Percentiles rank a stretch among this genome's conserved stretches.
Conservation (phyloP, 2,329 filamentous ascomycete genomes). For the Mycosphaerella sp. region DNA sequence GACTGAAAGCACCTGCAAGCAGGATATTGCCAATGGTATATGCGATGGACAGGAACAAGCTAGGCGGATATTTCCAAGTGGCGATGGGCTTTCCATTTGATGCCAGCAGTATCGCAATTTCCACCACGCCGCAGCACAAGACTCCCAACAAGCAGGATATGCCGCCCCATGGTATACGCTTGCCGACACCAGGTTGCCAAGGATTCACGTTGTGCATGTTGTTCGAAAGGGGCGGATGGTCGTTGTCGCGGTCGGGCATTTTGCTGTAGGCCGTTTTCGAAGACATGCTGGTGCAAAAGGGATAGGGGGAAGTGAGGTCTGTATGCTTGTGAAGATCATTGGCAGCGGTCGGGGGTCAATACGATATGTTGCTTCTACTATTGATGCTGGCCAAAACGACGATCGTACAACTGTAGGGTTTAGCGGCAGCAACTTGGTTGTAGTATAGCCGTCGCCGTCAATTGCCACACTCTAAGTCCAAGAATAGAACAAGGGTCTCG, state of each 20-base stretch:
- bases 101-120: conserved; percentile 11
- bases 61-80: conserved; percentile 18
- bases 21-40: conserved; percentile 17
- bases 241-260: conserved; percentile 1
- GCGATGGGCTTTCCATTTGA: conserved; percentile 13
- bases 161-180: conserved; percentile 15
- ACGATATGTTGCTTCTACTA: not conserved
- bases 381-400: not conserved
- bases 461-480: not conserved
- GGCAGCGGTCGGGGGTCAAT: not conserved
- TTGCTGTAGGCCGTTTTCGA: not conserved
- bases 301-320: not conserved
- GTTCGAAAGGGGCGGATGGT: not conserved
- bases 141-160: conserved; percentile 13
- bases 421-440: conserved; percentile 1
- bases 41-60: conserved; percentile 17
- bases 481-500: not conserved
- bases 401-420: conserved; percentile 3
- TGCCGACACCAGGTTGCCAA: conserved; percentile 14
- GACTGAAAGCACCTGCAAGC: conserved; percentile 15
- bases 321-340: conserved; percentile 1
- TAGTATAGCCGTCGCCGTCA: not conserved
- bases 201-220: conserved; percentile 11
- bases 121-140: conserved; percentile 12
- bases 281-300: not conserved